These are phyloP conservation scores for Mercurialis annua DNA, from an alignment of 345 rosid genomes.

Conservation along the genomic window DNA sequence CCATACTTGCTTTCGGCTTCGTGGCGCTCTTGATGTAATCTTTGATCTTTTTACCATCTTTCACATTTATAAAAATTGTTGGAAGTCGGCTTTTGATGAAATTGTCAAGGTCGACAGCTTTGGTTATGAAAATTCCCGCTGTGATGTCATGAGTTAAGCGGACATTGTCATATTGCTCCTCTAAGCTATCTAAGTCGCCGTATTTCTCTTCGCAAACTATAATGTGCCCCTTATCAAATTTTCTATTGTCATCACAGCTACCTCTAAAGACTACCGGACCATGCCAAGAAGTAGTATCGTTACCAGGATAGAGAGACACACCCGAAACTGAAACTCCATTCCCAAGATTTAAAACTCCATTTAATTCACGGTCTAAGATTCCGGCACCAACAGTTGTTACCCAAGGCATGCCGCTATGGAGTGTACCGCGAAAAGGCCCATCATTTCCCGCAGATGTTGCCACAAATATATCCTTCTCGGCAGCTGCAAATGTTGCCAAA, in stretches of 20 bases:
- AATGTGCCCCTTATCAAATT: slow-evolving; percentile 26
- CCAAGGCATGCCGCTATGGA: slow-evolving; percentile 40
- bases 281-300: not conserved
- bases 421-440: slow-evolving; percentile 12
- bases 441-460: slow-evolving; percentile 25
- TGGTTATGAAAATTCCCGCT: slow-evolving; percentile 45
- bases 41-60: slow-evolving; percentile 28
- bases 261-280: slow-evolving; percentile 40
- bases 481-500: slow-evolving; percentile 34
- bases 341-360: slow-evolving; percentile 29
- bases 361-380: slow-evolving; percentile 33
- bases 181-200: slow-evolving; percentile 11
- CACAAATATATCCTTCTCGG: slow-evolving; percentile 25
- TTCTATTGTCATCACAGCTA: slow-evolving; percentile 22
- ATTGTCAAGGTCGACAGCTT: slow-evolving; percentile 15
- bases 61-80: slow-evolving; percentile 26
- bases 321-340: slow-evolving; percentile 25
- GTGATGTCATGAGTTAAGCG: slow-evolving; percentile 9
- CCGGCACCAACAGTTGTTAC: slow-evolving; percentile 36
- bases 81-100: slow-evolving; percentile 28
- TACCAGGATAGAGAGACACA: slow-evolving; percentile 25
- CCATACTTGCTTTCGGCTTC: slow-evolving; percentile 33
- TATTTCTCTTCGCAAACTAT: slow-evolving; percentile 50
- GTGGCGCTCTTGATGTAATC: slow-evolving; percentile 33
- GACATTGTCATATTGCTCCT: slow-evolving; percentile 25